Conservation (phyloP, 2,329 filamentous ascomycete genomes). For the Microdochium nivale region DNA sequence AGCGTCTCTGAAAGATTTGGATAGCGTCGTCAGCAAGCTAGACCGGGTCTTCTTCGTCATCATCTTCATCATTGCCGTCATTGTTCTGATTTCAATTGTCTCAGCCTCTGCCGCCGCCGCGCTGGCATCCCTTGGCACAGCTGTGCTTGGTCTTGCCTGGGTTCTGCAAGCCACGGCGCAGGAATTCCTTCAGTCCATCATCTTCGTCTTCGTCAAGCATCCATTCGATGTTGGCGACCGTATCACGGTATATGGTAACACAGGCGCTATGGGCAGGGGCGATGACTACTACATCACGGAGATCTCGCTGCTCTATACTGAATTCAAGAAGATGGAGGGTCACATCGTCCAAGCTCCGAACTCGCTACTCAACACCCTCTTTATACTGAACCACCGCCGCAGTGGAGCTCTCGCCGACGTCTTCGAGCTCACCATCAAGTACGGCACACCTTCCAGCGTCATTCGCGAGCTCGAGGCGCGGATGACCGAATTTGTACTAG, state of each 20-base stretch:
- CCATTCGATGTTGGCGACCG: conserved; percentile 94
- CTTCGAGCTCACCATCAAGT: conserved; percentile 20
- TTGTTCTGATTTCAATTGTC: conserved; percentile 84
- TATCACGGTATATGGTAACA: conserved; percentile 85
- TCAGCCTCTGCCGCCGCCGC: conserved; percentile 86
- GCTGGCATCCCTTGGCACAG: conserved; percentile 80
- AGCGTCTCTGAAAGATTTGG: conserved; percentile 87
- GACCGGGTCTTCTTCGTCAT: conserved; percentile 86
- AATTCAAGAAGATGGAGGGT: conserved; percentile 98
- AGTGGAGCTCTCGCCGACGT: conserved; percentile 84
- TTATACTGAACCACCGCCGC: conserved; percentile 90
- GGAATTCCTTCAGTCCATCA: conserved; percentile 86
- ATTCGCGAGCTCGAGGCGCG: conserved; percentile 75
- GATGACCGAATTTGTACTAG: conserved; percentile 73
- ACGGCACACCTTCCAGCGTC: conserved; percentile 39
- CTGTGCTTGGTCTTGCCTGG: conserved; percentile 86
- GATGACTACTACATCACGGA: conserved; percentile 97
- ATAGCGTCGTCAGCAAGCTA: conserved; percentile 85
- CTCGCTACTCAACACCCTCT: conserved; percentile 83
- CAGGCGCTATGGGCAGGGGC: conserved; percentile 66
- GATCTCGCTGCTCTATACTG: conserved; percentile 85
- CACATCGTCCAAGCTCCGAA: conserved; percentile 95
- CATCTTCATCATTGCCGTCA: conserved; percentile 68
- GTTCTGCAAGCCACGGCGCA: conserved; percentile 87
- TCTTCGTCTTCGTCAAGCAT: conserved; percentile 96